These are phyloP conservation scores for Petrea volubilis DNA, from an alignment of 257 asterid genomes.

Conservation along the genomic window DNA sequence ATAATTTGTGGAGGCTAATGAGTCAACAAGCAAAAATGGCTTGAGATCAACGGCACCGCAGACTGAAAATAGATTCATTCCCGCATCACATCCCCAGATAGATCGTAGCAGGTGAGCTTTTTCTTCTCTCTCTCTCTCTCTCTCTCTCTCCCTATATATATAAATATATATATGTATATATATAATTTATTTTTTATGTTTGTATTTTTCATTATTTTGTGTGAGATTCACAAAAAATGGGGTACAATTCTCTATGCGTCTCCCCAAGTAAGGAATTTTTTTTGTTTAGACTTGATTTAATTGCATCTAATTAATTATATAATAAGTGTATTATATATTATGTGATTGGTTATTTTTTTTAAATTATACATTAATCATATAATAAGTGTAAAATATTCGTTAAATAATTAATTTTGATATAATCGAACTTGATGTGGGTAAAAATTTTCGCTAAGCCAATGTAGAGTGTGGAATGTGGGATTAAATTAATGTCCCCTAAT, in stretches of 20 bases:
- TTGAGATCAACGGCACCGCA: background rate
- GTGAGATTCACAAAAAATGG: background rate
- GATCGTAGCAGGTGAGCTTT: background rate
- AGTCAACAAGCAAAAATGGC: background rate
- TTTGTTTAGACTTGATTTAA: too few species aligned
- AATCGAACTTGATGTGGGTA: too few species aligned
- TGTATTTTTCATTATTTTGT: background rate
- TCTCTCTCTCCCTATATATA: too few species aligned
- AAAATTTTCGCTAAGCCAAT: too few species aligned
- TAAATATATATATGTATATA: too few species aligned
- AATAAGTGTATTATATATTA: too few species aligned
- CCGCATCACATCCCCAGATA: background rate
- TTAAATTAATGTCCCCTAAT: background rate
- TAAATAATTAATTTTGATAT: too few species aligned
- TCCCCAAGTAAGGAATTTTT: too few species aligned
- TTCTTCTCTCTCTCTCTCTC: background rate
- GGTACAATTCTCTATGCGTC: constrained; percentile 26
- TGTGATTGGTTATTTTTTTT: too few species aligned
- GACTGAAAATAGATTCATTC: background rate
- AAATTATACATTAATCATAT: too few species aligned
- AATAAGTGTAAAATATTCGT: too few species aligned
- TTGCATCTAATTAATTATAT: too few species aligned
- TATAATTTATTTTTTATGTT: background rate
- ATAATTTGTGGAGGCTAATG: background rate
- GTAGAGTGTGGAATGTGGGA: constrained; percentile 1